phyloP scores from a whole-genome alignment of 768 basidiomycete genomes.

The Galerina marginata region DNA sequence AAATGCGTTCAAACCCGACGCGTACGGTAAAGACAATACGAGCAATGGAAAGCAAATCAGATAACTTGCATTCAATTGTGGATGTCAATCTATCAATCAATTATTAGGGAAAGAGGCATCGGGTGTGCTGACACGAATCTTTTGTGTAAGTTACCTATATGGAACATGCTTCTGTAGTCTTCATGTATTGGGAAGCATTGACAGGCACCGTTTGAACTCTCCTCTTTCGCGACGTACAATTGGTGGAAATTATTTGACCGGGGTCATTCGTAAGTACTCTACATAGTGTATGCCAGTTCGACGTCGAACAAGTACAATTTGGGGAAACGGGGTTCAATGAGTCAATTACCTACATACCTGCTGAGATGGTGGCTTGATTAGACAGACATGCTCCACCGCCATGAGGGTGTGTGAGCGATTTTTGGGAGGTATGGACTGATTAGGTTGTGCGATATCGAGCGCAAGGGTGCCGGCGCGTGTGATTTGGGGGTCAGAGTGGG shows the following conservation, averaged over 20 bases:
- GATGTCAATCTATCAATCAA: slow-evolving; percentile 20
- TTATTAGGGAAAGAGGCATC: slow-evolving; percentile 21
- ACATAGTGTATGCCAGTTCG: no score
- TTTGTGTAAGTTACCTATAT: slow-evolving; percentile 6
- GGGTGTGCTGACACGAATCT: slow-evolving; percentile 13
- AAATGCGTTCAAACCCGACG: slow-evolving; percentile 8
- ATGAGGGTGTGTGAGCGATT: slow-evolving; percentile 36
- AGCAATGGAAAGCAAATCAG: slow-evolving; percentile 5
- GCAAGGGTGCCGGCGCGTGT: slow-evolving; percentile 11
- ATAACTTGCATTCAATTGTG: slow-evolving; percentile 20
- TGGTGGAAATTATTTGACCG: no score
- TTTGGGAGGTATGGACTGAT: not conserved
- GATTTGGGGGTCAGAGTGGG: slow-evolving; percentile 9
- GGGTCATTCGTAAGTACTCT: no score
- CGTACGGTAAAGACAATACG: slow-evolving; percentile 4
- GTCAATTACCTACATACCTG: not conserved
- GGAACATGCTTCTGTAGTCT: not conserved
- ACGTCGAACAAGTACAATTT: no score
- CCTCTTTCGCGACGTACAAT: no score
- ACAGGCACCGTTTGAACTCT: not conserved
- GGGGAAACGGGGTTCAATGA: no score
- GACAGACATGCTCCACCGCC: slow-evolving; percentile 37
- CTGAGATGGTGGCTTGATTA: slow-evolving; percentile 3
- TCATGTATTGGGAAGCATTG: not conserved
- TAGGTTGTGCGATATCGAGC: slow-evolving; percentile 9